Evolutionary conservation across 768 basidiomycete species (phyloP), one percentile per base, ranked within the genome.

Genomic region (Erythrobasidium yunnanense): DNA sequence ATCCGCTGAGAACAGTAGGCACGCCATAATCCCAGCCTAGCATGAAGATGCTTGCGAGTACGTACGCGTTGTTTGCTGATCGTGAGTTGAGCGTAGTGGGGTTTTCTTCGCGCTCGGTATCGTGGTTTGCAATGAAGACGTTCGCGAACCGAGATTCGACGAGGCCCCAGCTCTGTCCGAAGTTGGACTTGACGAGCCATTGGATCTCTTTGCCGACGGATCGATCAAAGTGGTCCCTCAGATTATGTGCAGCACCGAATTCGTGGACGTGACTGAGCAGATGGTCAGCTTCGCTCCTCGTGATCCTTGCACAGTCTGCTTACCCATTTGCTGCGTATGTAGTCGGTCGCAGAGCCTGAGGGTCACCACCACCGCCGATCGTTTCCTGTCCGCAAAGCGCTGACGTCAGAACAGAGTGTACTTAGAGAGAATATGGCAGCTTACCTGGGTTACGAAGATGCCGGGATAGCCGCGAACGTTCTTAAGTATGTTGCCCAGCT

Each of bases 61-160:
- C 27, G 54, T 55, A 55, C 8, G 34, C 49, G 49, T 51, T 51
- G 49, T 51, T 51, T 15, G 49, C 11, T 7, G 49, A 51, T 25
- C 34, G 11, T 18, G 11, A 13, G 27, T 11, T 55, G 54, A 55
- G 54, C 11, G 54, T 13, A 30, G 7, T 22, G 54, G 18, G 18
- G 38, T 42, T 42, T n/a, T n/a, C n/a, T 15, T 52, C 25, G 7
- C 54, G 27, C 34, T 55, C 54, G 8, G 54, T 55, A 23, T 55
- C 54, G 54, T 55, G 54, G 54, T 55, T 55, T 13, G 54, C 27
- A 30, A 55, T 23, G 34, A 55, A 55, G 29, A 32, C 11, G 34
- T 55, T 55, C 7, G 54, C 54, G 13, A 6, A 18, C 11, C 7
- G 8, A 6, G 54, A 55, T 6, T 20, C 23, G 13, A 55, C 23